Base-by-base conservation (phyloP, 106 monocot genomes). In the Dendrobium officinale region DNA sequence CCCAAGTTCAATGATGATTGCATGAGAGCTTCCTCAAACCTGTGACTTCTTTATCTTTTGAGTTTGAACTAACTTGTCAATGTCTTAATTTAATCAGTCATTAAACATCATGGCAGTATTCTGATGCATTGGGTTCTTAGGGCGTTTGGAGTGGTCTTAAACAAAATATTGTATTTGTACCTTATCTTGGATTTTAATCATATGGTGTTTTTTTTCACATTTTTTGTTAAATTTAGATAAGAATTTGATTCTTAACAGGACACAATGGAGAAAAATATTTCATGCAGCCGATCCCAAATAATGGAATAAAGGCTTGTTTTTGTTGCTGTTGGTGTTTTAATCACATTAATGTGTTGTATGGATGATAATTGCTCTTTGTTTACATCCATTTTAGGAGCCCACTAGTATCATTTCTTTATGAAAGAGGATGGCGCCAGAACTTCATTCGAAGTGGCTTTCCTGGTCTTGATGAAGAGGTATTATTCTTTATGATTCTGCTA, bases 351-450 rank as follows among this genome's bases (percentile, higher is more conserved):
- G 16, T 58, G 58, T 58, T n/a, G 45, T 37, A 22, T 45, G 43
- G 51, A 51, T 51, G 13, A 51, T 51, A 51, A 51, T 72, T 82
- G 13, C 40, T 19, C 10, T 40, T 51, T 55, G 1, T 77, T 31
- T 75, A 18, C 48, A 37, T 85, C 31, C 55, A 79, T 75, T 80
- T 10, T 73, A 98, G 98, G 95, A 98, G 87, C 77, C 98, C 98
- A 70, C 77, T 98, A 80, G 98, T 98, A 29, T 98, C 98, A 70
- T 98, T 98, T 87, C 86, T 98, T 24, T 98, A 98, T 79, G 98
- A 98, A 89, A 95, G 98, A 93, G 98, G 98, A 51, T 98, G 98
- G 98, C 98, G 95, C 37, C 95, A 98, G 78, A 98, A 95, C 80
- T 98, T 98, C 80, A 83, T 78, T 79, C 82, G 82, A 22, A 94